A percentile compares a stretch with the other conserved stretches of the same genome.
phyloP scores from a whole-genome alignment of 2,329 filamentous ascomycete species.

The Thermoascus crustaceus region DNA sequence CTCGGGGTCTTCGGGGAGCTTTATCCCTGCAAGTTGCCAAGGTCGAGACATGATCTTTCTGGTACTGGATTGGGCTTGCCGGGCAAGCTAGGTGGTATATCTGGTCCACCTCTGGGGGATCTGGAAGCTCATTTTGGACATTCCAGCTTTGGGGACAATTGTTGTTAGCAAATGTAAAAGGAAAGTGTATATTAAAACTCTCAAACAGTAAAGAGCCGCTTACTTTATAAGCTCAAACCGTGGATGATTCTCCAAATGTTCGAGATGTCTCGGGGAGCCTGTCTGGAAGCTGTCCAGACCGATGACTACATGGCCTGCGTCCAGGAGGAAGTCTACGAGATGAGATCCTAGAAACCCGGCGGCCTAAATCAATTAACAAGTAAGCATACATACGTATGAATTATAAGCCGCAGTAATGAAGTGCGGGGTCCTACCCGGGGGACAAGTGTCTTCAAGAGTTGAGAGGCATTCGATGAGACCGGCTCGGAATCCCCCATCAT shows the following conservation, averaged over 20 bases:
- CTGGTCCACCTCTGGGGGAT: slow-evolving; percentile 16
- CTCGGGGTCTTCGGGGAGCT: no score
- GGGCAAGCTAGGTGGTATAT: slow-evolving; percentile 29
- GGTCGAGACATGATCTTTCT: slow-evolving; percentile 24
- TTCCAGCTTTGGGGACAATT: no score
- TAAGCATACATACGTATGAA: no score
- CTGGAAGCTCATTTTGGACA: neutral
- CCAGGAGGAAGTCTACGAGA: slow-evolving; percentile 11
- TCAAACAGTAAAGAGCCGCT: no score
- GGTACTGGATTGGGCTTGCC: slow-evolving; percentile 24
- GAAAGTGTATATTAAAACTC: no score
- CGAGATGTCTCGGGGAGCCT: slow-evolving; percentile 8
- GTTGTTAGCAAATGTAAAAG: no score
- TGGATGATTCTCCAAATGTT: slow-evolving; percentile 7
- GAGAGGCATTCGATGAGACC: no score
- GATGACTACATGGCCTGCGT: slow-evolving; percentile 9
- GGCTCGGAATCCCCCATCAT: no score
- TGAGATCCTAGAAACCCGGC: slow-evolving; percentile 13
- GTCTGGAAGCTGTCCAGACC: slow-evolving; percentile 12
- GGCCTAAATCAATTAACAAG: no score
- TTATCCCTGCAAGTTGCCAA: slow-evolving; percentile 23
- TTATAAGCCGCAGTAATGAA: no score
- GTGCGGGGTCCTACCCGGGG: no score
- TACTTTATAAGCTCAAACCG: slow-evolving; percentile 7
- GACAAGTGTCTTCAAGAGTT: no score